A percentile compares a stretch with the other conserved stretches of the same genome.
These are phyloP conservation scores for Syzygium oleosum DNA, from an alignment of 345 rosid genomes.

Conservation along the genomic window DNA sequence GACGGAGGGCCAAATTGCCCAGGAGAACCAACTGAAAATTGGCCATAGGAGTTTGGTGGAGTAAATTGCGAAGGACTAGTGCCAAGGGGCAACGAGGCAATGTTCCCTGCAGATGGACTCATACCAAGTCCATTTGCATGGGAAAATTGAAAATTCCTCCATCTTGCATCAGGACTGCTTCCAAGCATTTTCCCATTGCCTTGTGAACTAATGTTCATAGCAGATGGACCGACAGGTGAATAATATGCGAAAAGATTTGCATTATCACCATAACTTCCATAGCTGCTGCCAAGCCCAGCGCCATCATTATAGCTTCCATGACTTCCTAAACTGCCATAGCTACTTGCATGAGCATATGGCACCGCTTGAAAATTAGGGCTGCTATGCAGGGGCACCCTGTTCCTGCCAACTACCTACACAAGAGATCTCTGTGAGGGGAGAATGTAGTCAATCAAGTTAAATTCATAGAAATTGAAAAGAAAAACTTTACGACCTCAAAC, in stretches of 20 bases:
- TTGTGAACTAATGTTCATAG: slow-evolving; percentile 64
- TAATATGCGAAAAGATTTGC: slow-evolving; percentile 70
- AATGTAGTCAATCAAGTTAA: background rate
- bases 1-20: slow-evolving; percentile 96
- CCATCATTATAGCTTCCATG: slow-evolving; percentile 93
- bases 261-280: slow-evolving; percentile 87
- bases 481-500: slow-evolving; percentile 2
- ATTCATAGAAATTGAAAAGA: background rate
- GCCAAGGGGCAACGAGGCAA: slow-evolving; percentile 88
- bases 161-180: slow-evolving; percentile 91
- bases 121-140: slow-evolving; percentile 85
- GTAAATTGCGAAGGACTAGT: slow-evolving; percentile 97
- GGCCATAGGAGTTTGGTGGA: slow-evolving; percentile 73
- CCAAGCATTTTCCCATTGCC: slow-evolving; percentile 72
- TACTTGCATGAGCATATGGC: slow-evolving; percentile 64
- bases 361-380: slow-evolving; percentile 74
- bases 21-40: slow-evolving; percentile 68
- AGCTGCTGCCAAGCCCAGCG: slow-evolving; percentile 69
- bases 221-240: slow-evolving; percentile 88
- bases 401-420: slow-evolving; percentile 64
- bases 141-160: slow-evolving; percentile 58
- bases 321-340: slow-evolving; percentile 95
- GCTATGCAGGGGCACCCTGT: slow-evolving; percentile 56
- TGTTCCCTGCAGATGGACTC: slow-evolving; percentile 91
- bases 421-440: background rate